These are phyloP conservation scores for Globisporangium paroecandrum DNA, from an alignment of 352 stramenopile genomes.

Conservation along the genomic window DNA sequence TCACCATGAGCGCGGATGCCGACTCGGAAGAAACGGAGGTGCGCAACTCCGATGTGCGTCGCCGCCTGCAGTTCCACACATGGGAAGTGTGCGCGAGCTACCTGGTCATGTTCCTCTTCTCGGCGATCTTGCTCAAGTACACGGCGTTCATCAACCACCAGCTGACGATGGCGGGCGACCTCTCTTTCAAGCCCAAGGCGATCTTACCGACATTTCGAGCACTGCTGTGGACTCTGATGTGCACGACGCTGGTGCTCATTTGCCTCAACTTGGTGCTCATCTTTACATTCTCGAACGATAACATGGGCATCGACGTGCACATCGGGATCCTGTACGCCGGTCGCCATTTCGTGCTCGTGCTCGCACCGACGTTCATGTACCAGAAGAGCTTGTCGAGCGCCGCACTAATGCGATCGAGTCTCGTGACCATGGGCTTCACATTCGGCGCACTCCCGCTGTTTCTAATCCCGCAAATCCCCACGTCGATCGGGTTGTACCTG, in stretches of 20 bases:
- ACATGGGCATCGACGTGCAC: slow-evolving; percentile 9
- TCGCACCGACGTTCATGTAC: slow-evolving; percentile 54
- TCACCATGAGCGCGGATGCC: not conserved
- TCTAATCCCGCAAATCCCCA: slow-evolving; percentile 4
- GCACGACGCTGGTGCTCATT: slow-evolving; percentile 24
- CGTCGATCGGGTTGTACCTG: slow-evolving; percentile 9
- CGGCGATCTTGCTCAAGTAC: slow-evolving; percentile 41
- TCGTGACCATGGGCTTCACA: slow-evolving; percentile 29
- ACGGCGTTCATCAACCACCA: slow-evolving; percentile 37
- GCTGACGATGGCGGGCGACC: slow-evolving; percentile 33
- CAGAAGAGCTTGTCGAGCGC: slow-evolving; percentile 52
- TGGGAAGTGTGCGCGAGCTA: slow-evolving; percentile 51
- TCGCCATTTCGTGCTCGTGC: slow-evolving; percentile 54
- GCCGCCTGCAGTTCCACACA: slow-evolving; percentile 30
- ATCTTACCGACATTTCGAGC: slow-evolving; percentile 60
- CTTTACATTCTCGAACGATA: slow-evolving; percentile 38
- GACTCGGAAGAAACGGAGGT: not conserved
- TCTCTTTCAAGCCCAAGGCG: slow-evolving; percentile 45
- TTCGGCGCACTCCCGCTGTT: slow-evolving; percentile 26
- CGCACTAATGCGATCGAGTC: slow-evolving; percentile 21
- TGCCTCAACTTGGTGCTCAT: slow-evolving; percentile 41
- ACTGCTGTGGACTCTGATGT: slow-evolving; percentile 44
- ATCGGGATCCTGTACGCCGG: slow-evolving; percentile 41
- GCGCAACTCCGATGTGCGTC: not conserved
- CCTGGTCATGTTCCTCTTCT: slow-evolving; percentile 55